phyloP scores from a whole-genome alignment of 805 yeast species.

The Suhomyces xylopsoci region DNA sequence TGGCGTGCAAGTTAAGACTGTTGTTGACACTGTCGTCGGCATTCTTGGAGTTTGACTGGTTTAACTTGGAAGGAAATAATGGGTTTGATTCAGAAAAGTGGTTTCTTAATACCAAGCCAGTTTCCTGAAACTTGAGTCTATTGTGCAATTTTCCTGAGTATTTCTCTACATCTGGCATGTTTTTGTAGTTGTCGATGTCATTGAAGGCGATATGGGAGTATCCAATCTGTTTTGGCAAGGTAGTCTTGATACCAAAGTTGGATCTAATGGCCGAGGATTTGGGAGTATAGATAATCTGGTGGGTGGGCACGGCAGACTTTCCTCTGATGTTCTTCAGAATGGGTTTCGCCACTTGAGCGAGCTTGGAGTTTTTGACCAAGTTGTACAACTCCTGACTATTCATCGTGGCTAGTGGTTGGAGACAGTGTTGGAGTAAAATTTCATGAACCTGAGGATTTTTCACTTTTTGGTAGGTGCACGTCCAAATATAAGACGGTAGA shows the following conservation, averaged over 20 bases:
- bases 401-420: slow-evolving; percentile 11
- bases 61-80: slow-evolving; percentile 34
- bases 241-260: slow-evolving; percentile 73
- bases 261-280: slow-evolving; percentile 60
- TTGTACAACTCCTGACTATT: slow-evolving; percentile 31
- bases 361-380: slow-evolving; percentile 38
- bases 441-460: slow-evolving; percentile 1
- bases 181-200: slow-evolving; percentile 63
- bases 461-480: background rate
- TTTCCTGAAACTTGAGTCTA: slow-evolving; percentile 64
- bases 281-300: slow-evolving; percentile 70
- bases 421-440: background rate
- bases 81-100: slow-evolving; percentile 35
- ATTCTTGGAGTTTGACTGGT: slow-evolving; percentile 17
- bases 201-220: slow-evolving; percentile 59
- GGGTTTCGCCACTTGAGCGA: slow-evolving; percentile 46
- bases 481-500: background rate
- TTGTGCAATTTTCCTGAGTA: slow-evolving; percentile 58
- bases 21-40: slow-evolving; percentile 27
- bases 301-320: slow-evolving; percentile 50
- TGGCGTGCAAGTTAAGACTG: slow-evolving; percentile 30
- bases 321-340: slow-evolving; percentile 30
- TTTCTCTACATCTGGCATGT: slow-evolving; percentile 70
- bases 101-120: slow-evolving; percentile 50
- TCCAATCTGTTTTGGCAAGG: slow-evolving; percentile 61